Conservation (phyloP, 768 basidiomycete species). For the Xerocomus potaroensis region DNA sequence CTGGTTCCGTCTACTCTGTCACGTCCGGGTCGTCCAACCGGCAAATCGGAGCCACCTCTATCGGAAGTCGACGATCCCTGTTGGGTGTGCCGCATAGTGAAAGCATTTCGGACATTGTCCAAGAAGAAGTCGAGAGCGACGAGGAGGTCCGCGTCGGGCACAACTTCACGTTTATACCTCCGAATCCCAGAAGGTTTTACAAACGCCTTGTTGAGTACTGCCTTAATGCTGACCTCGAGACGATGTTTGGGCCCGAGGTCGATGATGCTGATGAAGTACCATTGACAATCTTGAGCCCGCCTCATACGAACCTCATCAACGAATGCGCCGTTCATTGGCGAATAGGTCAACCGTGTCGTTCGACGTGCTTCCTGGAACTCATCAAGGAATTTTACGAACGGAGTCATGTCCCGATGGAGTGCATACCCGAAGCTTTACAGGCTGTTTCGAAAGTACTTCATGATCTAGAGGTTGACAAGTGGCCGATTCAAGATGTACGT, state of each 20-base stretch:
- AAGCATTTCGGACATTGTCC: slow-evolving; percentile 31
- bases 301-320: slow-evolving; percentile 78
- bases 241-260: slow-evolving; percentile 87
- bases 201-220: slow-evolving; percentile 79
- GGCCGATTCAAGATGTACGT: slow-evolving; percentile 83
- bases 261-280: slow-evolving; percentile 95
- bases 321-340: slow-evolving; percentile 91
- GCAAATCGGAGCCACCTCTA: slow-evolving; percentile 53
- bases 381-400: slow-evolving; percentile 86
- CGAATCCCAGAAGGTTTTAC: slow-evolving; percentile 83
- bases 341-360: slow-evolving; percentile 73
- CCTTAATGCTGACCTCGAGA: slow-evolving; percentile 79
- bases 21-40: slow-evolving; percentile 40
- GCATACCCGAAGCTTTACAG: slow-evolving; percentile 85
- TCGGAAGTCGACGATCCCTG: slow-evolving; percentile 66
- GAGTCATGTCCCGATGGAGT: slow-evolving; percentile 89
- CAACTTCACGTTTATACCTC: slow-evolving; percentile 87
- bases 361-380: slow-evolving; percentile 76
- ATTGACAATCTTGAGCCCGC: slow-evolving; percentile 76
- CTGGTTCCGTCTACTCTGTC: slow-evolving; percentile 53
- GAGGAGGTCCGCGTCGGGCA: slow-evolving; percentile 71
- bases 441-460: slow-evolving; percentile 65
- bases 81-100: slow-evolving; percentile 33
- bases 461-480: slow-evolving; percentile 68
- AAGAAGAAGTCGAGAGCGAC: slow-evolving; percentile 48